Evolutionary conservation across 164 flowering plant genomes (phyloP).

Genomic region (Brasenia schreberi): DNA sequence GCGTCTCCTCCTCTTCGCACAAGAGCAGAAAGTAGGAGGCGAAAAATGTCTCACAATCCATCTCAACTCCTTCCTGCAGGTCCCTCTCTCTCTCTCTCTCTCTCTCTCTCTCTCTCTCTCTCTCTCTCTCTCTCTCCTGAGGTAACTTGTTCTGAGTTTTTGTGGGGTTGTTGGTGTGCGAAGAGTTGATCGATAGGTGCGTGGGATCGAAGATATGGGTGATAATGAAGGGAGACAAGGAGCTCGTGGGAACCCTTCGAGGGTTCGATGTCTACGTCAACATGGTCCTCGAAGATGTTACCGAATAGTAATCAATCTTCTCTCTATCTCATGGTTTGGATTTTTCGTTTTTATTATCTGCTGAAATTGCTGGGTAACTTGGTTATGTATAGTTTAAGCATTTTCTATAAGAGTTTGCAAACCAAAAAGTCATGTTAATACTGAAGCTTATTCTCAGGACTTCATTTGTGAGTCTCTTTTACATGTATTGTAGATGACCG

Average conservation of each 20-base stretch:
- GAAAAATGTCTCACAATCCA: constrained; percentile 52
- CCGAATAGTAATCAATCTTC: constrained; percentile 57
- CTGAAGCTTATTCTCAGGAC: too few relatives aligned
- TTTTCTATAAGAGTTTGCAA: too few relatives aligned
- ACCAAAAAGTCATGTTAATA: too few relatives aligned
- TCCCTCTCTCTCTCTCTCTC: background rate
- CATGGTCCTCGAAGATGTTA: constrained; percentile 98
- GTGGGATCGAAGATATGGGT: constrained; percentile 98
- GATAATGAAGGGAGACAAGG: constrained; percentile 98
- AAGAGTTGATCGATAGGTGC: constrained; percentile 95
- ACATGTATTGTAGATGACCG: too few relatives aligned
- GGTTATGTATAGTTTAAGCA: too few relatives aligned
- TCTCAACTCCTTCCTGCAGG: constrained; percentile 72
- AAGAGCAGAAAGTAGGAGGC: background rate
- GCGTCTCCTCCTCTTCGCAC: background rate
- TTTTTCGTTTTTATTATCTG: too few relatives aligned
- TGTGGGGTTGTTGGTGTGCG: constrained; percentile 6
- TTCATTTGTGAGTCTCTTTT: too few relatives aligned
- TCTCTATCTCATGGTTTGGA: constrained; percentile 2
- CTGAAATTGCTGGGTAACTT: too few relatives aligned
- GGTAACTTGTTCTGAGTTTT: background rate
- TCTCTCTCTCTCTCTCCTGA: background rate
- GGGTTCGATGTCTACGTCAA: constrained; percentile 96
- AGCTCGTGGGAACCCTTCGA: constrained; percentile 85
- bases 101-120: background rate